These are phyloP conservation scores for Carex cristatella DNA, from an alignment of 176 grass and related monocot genomes.

Conservation along the genomic window DNA sequence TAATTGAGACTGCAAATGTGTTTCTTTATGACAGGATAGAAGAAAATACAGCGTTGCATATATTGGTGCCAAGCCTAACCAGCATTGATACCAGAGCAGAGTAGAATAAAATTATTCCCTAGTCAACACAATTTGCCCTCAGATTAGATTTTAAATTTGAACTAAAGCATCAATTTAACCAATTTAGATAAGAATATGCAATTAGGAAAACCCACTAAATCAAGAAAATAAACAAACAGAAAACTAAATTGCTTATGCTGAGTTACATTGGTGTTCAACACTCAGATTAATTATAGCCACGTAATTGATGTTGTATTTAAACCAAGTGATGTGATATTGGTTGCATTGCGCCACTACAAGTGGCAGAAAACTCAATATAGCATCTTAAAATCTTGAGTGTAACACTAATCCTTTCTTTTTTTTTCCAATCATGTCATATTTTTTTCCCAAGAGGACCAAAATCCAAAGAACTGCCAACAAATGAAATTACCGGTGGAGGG, in stretches of 20 bases:
- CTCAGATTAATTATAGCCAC: neutral
- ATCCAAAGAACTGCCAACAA: neutral
- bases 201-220: neutral
- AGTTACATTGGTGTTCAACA: neutral
- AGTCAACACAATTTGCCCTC: neutral
- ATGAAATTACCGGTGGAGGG: slow-evolving; percentile 26
- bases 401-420: neutral
- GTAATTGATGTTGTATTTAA: neutral
- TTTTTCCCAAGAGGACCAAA: neutral
- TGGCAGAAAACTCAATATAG: neutral
- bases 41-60: neutral
- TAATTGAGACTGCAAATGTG: neutral
- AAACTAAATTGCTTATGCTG: neutral
- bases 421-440: neutral
- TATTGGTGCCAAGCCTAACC: neutral
- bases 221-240: neutral
- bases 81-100: neutral
- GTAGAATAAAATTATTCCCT: neutral
- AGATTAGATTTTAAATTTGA: neutral
- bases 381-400: neutral
- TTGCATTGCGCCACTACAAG: neutral
- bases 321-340: neutral
- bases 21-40: neutral
- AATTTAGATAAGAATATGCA: neutral
- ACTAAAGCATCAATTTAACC: neutral